Base-by-base conservation (phyloP, 2,329 filamentous ascomycete species). In the Apiospora kogelbergensis region DNA sequence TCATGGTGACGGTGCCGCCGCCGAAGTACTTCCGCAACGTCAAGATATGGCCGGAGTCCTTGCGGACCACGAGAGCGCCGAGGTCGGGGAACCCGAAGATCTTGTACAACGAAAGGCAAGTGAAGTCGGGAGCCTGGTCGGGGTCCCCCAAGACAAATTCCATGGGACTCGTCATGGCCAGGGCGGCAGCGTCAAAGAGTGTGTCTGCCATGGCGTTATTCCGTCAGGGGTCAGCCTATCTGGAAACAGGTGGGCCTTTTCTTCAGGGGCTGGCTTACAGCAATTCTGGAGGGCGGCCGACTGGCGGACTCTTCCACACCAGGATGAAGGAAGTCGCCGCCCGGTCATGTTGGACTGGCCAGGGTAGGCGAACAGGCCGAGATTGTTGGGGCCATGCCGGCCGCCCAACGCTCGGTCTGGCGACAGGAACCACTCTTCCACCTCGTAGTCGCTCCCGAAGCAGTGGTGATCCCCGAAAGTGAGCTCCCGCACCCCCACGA, bases 311-410 rank as follows among this genome's bases (percentile, higher is more conserved):
- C 74, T 75, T 20, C 80, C 78, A 13, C 82, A 78, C 90, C 90
- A 92, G 0, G 80, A 77, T 37, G 88, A 78, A 4, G 90, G 89
- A 53, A 91, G 79, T 69, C 90, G 84, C 24, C 88, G 83, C 9
- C 90, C 90, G 57, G 88, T 90, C 84, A 93, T 89, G 75, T 93
- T 92, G 37, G 89, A 92, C 76, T 93, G 90, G 0, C 87, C 90
- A 3, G 90, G 89, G 75, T 89, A 92, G 24, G 89, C 89, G 72
- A 93, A 89, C 3, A 88, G 75, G 1, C 82, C 81, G 11, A 83
- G 76, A 10, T 77, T 74, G n/a, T 72, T 72, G 6, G 72, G 70
- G 30, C 72, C 69, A n/a, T 72, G 68, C 30, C 73, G 74, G 60
- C 77, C 73, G 63, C 71, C 69, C 44, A 66, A 72, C 73, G 70